Evolutionary conservation across 371 early-diverging fungal species (phyloP).

Genomic region (Rhizopus sp.): DNA sequence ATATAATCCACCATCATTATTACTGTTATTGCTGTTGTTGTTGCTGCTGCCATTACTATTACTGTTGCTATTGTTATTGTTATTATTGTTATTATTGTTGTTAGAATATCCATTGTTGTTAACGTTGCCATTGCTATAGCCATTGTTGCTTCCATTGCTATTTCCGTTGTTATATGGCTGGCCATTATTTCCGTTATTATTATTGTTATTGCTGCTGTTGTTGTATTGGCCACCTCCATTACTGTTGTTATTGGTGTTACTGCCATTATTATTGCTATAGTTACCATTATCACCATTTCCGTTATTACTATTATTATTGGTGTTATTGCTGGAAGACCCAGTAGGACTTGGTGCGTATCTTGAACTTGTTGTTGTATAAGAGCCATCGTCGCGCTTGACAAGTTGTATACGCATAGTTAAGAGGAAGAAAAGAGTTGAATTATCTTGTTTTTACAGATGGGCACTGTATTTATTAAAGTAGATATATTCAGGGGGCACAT

Average conservation of each 20-base stretch:
- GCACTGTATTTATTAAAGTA: no score
- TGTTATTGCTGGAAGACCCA: background rate
- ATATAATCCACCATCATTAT: background rate
- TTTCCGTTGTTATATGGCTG: background rate
- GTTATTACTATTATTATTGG: no score
- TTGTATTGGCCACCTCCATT: background rate
- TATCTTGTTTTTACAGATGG: no score
- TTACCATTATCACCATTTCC: background rate
- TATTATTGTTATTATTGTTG: slow-evolving; percentile 6
- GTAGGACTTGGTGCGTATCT: background rate
- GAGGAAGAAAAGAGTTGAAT: no score
- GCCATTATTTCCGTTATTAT: slow-evolving; percentile 2
- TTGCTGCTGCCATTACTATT: background rate
- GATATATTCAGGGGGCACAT: no score
- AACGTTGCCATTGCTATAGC: slow-evolving; percentile 6
- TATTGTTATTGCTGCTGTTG: background rate
- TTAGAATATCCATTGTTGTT: slow-evolving; percentile 1
- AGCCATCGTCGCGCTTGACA: no score
- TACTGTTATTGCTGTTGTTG: background rate
- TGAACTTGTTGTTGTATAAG: no score
- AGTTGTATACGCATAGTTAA: no score
- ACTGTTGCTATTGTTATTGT: background rate
- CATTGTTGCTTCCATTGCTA: slow-evolving; percentile 1
- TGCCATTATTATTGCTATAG: slow-evolving; percentile 2
- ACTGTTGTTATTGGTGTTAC: slow-evolving; percentile 2